phyloP scores from a whole-genome alignment of 176 grass and related monocot species.

The Bolboschoenus planiculmis region DNA sequence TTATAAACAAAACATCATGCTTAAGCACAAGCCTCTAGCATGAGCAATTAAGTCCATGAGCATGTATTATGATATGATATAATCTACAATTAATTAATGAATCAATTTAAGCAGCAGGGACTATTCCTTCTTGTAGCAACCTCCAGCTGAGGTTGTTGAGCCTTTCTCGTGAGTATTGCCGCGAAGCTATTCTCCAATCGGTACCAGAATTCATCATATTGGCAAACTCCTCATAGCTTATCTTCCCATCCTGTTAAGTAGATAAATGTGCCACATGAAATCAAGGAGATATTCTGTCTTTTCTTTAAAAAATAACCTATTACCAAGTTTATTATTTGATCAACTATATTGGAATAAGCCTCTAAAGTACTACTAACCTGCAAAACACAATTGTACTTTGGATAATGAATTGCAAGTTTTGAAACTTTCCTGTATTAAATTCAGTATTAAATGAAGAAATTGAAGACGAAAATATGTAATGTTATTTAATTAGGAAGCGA shows the following conservation, averaged over 20 bases:
- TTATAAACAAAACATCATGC: background rate
- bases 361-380: background rate
- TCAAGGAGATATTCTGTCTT: background rate
- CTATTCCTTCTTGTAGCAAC: constrained; percentile 47
- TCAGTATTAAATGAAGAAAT: background rate
- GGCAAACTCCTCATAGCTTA: constrained; percentile 64
- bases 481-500: background rate
- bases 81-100: background rate
- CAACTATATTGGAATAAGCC: background rate
- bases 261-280: background rate
- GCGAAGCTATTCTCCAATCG: constrained; percentile 81
- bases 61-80: background rate
- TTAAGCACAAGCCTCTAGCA: background rate
- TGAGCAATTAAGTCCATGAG: background rate
- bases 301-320: too few relatives aligned
- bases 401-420: background rate
- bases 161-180: constrained; percentile 72
- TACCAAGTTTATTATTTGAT: background rate
- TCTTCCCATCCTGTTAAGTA: constrained; percentile 54
- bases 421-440: background rate
- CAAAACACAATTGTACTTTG: background rate
- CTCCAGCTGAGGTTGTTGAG: constrained; percentile 67
- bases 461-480: background rate
- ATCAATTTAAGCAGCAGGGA: background rate
- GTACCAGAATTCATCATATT: constrained; percentile 84